These are phyloP conservation scores for Ceratocystis destructans DNA, from an alignment of 2,329 filamentous ascomycete species.

Conservation along the genomic window DNA sequence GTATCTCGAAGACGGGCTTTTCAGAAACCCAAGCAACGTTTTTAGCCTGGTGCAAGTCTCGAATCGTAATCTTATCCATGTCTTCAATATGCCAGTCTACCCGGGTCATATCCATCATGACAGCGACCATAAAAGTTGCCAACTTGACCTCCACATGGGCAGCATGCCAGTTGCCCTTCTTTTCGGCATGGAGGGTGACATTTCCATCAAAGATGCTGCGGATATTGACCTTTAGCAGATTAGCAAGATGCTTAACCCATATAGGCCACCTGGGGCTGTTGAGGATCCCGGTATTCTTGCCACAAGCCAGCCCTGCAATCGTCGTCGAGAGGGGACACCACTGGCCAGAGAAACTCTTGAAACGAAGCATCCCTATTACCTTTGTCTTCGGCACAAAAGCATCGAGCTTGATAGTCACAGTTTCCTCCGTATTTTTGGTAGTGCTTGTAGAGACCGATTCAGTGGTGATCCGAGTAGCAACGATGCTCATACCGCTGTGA, in stretches of 20 bases:
- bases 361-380: slow-evolving; percentile 3
- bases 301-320: slow-evolving; percentile 1
- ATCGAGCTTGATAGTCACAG: not conserved
- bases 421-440: not conserved
- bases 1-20: slow-evolving; percentile 16
- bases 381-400: not conserved
- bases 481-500: not conserved
- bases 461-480: not conserved
- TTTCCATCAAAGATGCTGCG: slow-evolving; percentile 23
- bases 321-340: slow-evolving; percentile 1
- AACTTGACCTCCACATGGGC: slow-evolving; percentile 32
- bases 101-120: not conserved
- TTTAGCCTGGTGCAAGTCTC: not conserved
- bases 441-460: not conserved
- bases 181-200: not conserved
- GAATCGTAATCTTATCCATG: not conserved
- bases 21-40: not conserved
- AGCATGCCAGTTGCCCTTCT: slow-evolving; percentile 21
- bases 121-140: slow-evolving; percentile 25
- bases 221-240: slow-evolving; percentile 23
- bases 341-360: not conserved
- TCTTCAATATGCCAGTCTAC: not conserved
- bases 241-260: slow-evolving; percentile 25
- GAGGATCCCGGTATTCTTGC: slow-evolving; percentile 20
- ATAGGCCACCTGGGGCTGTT: slow-evolving; percentile 25